Base-by-base conservation (phyloP, 2,329 filamentous ascomycete genomes). In the Neonectria sp. region DNA sequence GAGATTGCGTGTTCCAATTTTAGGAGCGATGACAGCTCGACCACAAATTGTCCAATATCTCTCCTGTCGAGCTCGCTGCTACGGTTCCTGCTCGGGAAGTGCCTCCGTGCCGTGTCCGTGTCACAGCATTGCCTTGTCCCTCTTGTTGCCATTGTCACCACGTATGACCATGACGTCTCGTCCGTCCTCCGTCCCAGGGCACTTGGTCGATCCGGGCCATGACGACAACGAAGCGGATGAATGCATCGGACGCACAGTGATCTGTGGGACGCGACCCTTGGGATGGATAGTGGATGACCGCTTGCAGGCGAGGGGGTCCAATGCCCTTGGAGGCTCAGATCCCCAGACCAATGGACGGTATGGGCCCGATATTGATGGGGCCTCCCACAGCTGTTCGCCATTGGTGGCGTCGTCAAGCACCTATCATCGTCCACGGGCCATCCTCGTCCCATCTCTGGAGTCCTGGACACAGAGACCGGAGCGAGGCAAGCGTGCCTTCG, bases 251-350 rank as follows among this genome's bases (percentile, higher is more conserved):
- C 64, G 56, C 60, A 27, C 56, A 64, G 62, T 61, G 60, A 68
- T 71, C 57, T 70, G 74, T 71, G 71, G 65, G 64, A 70, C 64
- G 51, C 60, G 45, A 52, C 35, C 55, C 33, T 43, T 55, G 37
- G 25, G 61, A 57, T 67, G 65, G 64, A 55, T 53, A n/a, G n/a
- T 52, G 53, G 55, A 59, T 49, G 43, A n/a, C 25, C 40, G 17
- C 43, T 43, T 53, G 43, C 63, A 53, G 40, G 60, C 51, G 40
- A 70, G 21, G 25, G 35, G 33, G n/a, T 29, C 21, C 40, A 57
- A 52, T 46, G n/a, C 40, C 37, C 15, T 40, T 17, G 37, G 40
- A 21, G 51, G 65, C 60, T 56, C 58, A 60, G 68, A 55, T 52
- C 68, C 58, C 59, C 59, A 53, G 52, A 66, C 59, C 35, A 66